phyloP scores from a whole-genome alignment of 208 protist species.

The Trypanosoma lewisi region DNA sequence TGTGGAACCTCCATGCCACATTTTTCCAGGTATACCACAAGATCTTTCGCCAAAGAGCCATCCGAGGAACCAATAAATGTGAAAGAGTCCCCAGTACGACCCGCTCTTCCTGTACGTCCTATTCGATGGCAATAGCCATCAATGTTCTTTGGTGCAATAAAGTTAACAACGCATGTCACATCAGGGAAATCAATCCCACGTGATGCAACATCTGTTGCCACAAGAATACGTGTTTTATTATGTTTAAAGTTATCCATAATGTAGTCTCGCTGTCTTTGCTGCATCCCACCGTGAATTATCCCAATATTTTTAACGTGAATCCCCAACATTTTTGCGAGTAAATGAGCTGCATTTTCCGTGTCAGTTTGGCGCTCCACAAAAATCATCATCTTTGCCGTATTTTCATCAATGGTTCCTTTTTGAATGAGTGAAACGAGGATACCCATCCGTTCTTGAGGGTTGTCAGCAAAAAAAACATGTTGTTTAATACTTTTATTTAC shows the following conservation, averaged over 20 bases:
- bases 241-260: constrained; percentile 91
- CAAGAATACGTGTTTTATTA: constrained; percentile 82
- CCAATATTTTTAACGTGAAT: constrained; percentile 74
- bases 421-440: constrained; percentile 71
- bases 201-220: constrained; percentile 94
- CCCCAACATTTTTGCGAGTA: constrained; percentile 61
- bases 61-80: constrained; percentile 77
- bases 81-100: constrained; percentile 75
- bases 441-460: constrained; percentile 60
- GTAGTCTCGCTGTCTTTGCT: constrained; percentile 85
- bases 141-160: constrained; percentile 88
- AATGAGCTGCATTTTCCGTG: constrained; percentile 61
- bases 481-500: constrained; percentile 88
- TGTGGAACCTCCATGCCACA: constrained; percentile 59
- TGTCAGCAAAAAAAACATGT: constrained; percentile 57
- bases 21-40: constrained; percentile 68
- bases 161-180: constrained; percentile 94
- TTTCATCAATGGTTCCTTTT: constrained; percentile 81
- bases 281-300: constrained; percentile 94
- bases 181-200: constrained; percentile 93
- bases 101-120: constrained; percentile 92
- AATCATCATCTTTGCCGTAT: constrained; percentile 85
- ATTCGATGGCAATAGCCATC: constrained; percentile 96
- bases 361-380: constrained; percentile 92
- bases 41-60: constrained; percentile 50